Base-by-base conservation (phyloP, 257 asterid species). In the Verbena officinalis region DNA sequence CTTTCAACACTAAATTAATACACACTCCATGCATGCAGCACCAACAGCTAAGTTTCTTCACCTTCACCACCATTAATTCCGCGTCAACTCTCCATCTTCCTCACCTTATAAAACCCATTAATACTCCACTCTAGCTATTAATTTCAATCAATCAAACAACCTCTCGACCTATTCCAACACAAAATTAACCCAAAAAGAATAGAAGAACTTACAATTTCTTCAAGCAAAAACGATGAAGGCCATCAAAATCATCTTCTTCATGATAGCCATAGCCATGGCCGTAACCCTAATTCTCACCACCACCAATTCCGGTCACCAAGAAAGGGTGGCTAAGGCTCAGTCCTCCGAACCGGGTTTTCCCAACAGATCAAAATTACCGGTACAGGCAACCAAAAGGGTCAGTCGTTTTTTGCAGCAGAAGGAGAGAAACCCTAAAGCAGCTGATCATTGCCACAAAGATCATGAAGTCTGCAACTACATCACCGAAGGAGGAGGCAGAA, bases 381-480 rank as follows among this genome's bases (percentile, higher is more conserved):
- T n/a, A n/a, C 60, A 51, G 22, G 48, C 38, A 0, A 36, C 59
- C 3, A 71, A 52, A 15, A 65, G 83, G 39, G 59, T 67, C 19
- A 79, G 88, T 64, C 81, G 94, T 30, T 85, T 88, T 24, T 83
- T 88, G 10, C 68, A 74, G 9, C 59, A 70, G n/a, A 57, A 73
- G 36, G 81, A 51, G 11, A 69, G 16, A 55, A 85, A 88, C 67
- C 87, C 87, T 0, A 74, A 83, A 39, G 89, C 88, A 0, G 88
- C 88, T 0, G 90, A 81, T 22, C 93, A 81, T 2, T 85, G 96
- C 72, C 21, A 55, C 24, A 81, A 74, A 27, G 91, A 88, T 43
- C 44, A 76, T 15, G 84, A 77, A 31, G 17, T 72, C 3, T 88
- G 96, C 55, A 19, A 59, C 71, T 13, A 62, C 42, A 34, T 48